A percentile compares a stretch with the other conserved stretches of the same genome.
Evolutionary conservation across 2,329 filamentous ascomycete genomes (phyloP).

Genomic region (Tolypocladium ophioglossoides): DNA sequence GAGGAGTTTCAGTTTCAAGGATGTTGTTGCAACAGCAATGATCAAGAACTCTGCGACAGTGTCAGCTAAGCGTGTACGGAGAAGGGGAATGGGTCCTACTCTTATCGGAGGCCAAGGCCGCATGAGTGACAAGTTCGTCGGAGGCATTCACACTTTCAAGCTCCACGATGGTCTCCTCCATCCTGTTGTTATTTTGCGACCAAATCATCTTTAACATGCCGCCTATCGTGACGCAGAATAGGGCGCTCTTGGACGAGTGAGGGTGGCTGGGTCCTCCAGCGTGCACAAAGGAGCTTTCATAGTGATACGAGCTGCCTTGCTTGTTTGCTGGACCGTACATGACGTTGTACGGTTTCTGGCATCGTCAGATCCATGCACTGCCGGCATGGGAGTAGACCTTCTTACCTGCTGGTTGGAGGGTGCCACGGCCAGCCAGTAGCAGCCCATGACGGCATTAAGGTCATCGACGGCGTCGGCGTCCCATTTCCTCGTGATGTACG

Average conservation of each 20-base stretch:
- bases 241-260: constrained; percentile 56
- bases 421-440: constrained; percentile 70
- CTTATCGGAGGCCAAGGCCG: constrained; percentile 63
- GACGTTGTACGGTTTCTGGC: constrained; percentile 31
- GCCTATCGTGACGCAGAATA: constrained; percentile 67
- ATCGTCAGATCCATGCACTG: background rate
- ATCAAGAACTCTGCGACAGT: constrained; percentile 39
- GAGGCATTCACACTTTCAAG: constrained; percentile 62
- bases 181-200: constrained; percentile 60
- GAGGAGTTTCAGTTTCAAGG: constrained; percentile 64
- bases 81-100: constrained; percentile 31
- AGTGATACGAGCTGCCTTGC: constrained; percentile 53
- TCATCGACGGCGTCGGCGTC: constrained; percentile 63
- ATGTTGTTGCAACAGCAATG: constrained; percentile 57
- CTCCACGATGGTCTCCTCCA: constrained; percentile 63
- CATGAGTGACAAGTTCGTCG: constrained; percentile 71
- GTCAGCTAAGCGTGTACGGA: constrained; percentile 11
- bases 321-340: constrained; percentile 54
- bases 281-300: constrained; percentile 54
- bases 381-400: background rate
- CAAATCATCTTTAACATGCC: constrained; percentile 68
- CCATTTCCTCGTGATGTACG: constrained; percentile 51
- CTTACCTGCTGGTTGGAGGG: constrained; percentile 30
- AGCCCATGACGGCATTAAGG: constrained; percentile 66
- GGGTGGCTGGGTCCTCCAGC: constrained; percentile 66